A percentile compares a stretch with the other conserved stretches of the same genome.
Evolutionary conservation across 257 asterid genomes (phyloP).

Genomic region (Asclepias syriaca): DNA sequence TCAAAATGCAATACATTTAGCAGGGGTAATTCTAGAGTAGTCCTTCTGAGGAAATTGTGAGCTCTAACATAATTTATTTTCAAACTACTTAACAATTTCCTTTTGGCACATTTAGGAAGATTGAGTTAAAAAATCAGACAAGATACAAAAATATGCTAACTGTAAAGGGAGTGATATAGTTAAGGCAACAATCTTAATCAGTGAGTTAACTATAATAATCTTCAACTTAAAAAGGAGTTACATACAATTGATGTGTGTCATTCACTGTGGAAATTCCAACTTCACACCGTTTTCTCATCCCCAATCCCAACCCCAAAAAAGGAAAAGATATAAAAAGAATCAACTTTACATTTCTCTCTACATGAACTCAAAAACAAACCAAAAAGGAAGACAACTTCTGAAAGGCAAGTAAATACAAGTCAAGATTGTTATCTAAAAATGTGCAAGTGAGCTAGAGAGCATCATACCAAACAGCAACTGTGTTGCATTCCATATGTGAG

Average conservation of each 20-base stretch:
- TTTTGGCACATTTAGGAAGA: neutral
- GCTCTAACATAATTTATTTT: neutral
- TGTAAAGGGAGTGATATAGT: neutral
- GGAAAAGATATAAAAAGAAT: neutral
- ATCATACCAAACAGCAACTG: neutral
- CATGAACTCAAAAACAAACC: slow-evolving; percentile 5
- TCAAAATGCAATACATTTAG: neutral
- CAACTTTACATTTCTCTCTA: slow-evolving; percentile 13
- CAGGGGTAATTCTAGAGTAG: neutral
- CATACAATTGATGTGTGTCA: slow-evolving; percentile 18
- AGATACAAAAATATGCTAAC: neutral
- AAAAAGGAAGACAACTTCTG: neutral
- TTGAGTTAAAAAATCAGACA: neutral
- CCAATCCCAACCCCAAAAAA: neutral
- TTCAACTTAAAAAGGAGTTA: slow-evolving; percentile 5
- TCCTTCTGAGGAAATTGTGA: neutral
- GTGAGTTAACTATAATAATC: slow-evolving; percentile 3
- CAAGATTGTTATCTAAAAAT: slow-evolving; percentile 6
- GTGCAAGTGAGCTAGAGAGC: slow-evolving; percentile 17
- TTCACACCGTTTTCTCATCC: neutral
- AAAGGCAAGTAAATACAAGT: slow-evolving; percentile 4
- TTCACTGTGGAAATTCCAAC: slow-evolving; percentile 4
- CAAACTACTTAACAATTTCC: neutral
- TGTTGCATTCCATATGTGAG: neutral
- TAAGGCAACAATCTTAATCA: neutral